Conservation (phyloP, 768 basidiomycete species). For the Naganishia randhawae region DNA sequence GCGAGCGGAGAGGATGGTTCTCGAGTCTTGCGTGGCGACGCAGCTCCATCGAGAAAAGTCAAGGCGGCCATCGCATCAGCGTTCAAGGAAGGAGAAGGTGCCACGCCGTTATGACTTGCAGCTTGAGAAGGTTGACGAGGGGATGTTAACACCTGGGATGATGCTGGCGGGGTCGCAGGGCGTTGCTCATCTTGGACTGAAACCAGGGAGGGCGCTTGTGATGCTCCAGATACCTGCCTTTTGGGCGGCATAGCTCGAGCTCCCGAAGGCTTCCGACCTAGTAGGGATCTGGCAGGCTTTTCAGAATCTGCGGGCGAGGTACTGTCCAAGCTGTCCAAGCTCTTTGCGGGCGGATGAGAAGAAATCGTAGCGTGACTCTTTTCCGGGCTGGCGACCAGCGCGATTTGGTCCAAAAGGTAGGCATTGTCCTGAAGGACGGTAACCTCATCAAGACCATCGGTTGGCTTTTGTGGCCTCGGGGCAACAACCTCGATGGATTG, state of each 20-base stretch:
- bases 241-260: constrained; percentile 44
- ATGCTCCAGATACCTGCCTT: constrained; percentile 26
- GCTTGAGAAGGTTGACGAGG: background rate
- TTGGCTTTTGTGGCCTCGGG: constrained; percentile 25
- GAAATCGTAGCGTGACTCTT: constrained; percentile 8
- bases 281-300: constrained; percentile 15
- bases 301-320: background rate
- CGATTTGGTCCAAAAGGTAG: constrained; percentile 22
- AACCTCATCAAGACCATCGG: constrained; percentile 22
- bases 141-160: background rate
- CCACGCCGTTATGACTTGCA: constrained; percentile 1
- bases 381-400: constrained; percentile 4
- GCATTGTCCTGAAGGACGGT: constrained; percentile 39
- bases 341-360: background rate
- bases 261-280: constrained; percentile 49
- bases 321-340: background rate
- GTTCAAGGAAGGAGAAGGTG: constrained; percentile 37
- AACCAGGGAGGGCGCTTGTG: constrained; percentile 8
- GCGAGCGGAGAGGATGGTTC: constrained; percentile 39
- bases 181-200: constrained; percentile 7
- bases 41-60: constrained; percentile 60
- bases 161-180: background rate
- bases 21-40: constrained; percentile 27
- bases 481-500: constrained; percentile 21
- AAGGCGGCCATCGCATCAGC: constrained; percentile 72